Base-by-base conservation (phyloP, 2,329 filamentous ascomycete species). In the Periconia sp. region DNA sequence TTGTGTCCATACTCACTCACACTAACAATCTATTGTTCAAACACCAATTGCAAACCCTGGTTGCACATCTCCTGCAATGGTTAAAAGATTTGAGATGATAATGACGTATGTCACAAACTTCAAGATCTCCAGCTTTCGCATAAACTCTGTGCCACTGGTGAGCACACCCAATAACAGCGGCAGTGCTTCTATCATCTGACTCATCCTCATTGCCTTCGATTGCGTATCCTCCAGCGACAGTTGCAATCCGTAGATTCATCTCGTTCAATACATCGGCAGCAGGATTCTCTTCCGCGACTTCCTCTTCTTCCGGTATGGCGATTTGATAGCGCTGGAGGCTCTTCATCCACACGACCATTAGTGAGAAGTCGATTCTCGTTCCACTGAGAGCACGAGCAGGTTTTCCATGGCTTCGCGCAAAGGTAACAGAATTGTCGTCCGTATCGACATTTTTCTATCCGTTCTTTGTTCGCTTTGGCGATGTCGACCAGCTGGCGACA, bases 391-490 rank as follows among this genome's bases (percentile, higher is more conserved):
- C 56, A 61, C 6, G 23, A 17, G 31, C 59, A 58, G 13, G 54
- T 57, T 52, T 59, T 61, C 63, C 63, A 64, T 6, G 6, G 46
- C 31, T 81, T 82, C 35, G 83, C 84, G 62, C 85, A 88, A 5
- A 84, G 79, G 60, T 86, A 88, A 72, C 89, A 91, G 64, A 91
- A 90, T 57, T 89, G 79, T 8, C 85, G 82, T 55, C 83, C 81
- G 71, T 88, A 91, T 41, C 42, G 49, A 45, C 58, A 61, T 49
- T 56, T 57, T 19, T 14, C 3, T 1, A 10, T n/a, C 46, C 14
- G 27, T 56, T 44, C n/a, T n/a, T n/a, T n/a, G n/a, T n/a, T n/a
- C n/a, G n/a, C n/a, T n/a, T n/a, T n/a, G n/a, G n/a, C n/a, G n/a
- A n/a, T n/a, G n/a, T n/a, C n/a, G n/a, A n/a, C n/a, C n/a, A n/a